A percentile compares a stretch with the other conserved stretches of the same genome.
Conservation (phyloP, 2,329 filamentous ascomycete genomes). For the Truncatella angustata region DNA sequence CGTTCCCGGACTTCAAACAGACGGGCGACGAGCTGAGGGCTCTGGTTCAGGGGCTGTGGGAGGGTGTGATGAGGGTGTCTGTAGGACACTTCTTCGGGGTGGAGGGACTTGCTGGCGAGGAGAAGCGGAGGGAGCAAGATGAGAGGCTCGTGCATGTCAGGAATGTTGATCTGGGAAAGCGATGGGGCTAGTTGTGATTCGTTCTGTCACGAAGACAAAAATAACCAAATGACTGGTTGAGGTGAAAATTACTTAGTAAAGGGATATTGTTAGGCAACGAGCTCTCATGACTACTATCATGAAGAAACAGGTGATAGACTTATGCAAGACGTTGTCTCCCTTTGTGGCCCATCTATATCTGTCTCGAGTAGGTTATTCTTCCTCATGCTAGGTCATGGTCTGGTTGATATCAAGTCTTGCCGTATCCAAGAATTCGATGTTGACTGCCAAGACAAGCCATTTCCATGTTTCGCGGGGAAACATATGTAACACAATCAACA, state of each 20-base stretch:
- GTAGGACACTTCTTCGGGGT: constrained; percentile 66
- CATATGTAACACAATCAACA: too few species aligned
- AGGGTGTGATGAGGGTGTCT: constrained; percentile 65
- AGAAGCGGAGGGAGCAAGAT: constrained; percentile 27
- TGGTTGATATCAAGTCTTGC: too few species aligned
- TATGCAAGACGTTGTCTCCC: background rate
- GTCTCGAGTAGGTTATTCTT: too few species aligned
- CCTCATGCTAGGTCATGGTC: too few species aligned
- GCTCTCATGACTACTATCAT: too few species aligned
- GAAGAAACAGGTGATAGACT: background rate
- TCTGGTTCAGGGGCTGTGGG: constrained; percentile 75
- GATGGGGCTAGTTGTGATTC: background rate
- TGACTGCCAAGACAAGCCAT: too few species aligned
- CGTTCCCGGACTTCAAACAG: constrained; percentile 94
- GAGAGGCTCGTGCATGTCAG: constrained; percentile 10
- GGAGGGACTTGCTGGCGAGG: constrained; percentile 18
- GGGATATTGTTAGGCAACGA: too few species aligned
- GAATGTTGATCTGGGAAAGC: constrained; percentile 8
- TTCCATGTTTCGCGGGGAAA: too few species aligned
- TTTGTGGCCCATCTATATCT: too few species aligned
- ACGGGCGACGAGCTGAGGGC: constrained; percentile 73
- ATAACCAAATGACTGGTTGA: background rate
- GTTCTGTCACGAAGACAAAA: background rate
- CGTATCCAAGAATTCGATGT: too few species aligned
- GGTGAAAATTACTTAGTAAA: too few species aligned